Evolutionary conservation across 768 basidiomycete species (phyloP), one percentile per base, ranked within the genome.

Genomic region (Mrakia hoshinonis): DNA sequence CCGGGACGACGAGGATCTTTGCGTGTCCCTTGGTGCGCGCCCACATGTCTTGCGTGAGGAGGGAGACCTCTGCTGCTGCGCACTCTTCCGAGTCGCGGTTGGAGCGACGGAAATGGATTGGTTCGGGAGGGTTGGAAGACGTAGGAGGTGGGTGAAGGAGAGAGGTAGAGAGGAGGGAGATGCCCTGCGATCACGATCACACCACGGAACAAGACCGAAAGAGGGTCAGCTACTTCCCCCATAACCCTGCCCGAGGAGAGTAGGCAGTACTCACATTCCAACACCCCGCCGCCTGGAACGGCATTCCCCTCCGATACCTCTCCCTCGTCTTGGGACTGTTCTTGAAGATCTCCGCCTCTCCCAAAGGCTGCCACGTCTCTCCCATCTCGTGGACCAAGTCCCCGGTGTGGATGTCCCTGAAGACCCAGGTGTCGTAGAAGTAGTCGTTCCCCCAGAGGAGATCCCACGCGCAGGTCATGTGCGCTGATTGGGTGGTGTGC

Each of bases 381-480:
- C 48, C 10, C 52, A 69, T 70, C 18, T 52, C 60, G 39, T 67
- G 31, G 31, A 63, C 55, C 64, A 70, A 70, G 73, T 79, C 78
- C 2, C 78, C 78, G 4, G 72, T 73, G 67, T 73, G 52, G 74
- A 80, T 78, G 64, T 78, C 78, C 43, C 79, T 74, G n/a, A 78
- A 77, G 1, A 79, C 78, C 79, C 79, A 80, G 26, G 75, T 76
- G 65, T 80, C 79, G 70, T 80, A 2, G 38, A 66, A 49, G 51
- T 12, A 72, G 52, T 72, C 72, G 43, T 68, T 68, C 1, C 62
- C 62, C 72, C 72, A 73, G 18, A 73, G 62, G 10, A 73, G 77
- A 73, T 80, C 79, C 79, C 79, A 79, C 22, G 78, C 79, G 70
- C 79, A 80, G 2, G 76, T 78, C 78, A 80, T 78, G 73, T 79